These are phyloP conservation scores for Acorus calamus DNA, from an alignment of 106 monocot genomes.

Conservation along the genomic window DNA sequence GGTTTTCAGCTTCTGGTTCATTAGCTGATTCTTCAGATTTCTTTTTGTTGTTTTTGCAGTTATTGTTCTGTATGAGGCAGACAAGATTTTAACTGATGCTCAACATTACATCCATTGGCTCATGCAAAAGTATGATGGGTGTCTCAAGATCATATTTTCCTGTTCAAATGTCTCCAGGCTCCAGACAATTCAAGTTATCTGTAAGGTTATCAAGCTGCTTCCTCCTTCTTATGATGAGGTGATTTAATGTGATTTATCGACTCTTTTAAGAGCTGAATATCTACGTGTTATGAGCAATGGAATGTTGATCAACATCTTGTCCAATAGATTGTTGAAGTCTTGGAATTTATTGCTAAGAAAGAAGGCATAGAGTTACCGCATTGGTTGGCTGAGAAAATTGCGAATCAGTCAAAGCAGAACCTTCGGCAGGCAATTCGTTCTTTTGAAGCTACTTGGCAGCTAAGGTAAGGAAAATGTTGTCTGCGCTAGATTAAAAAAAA, in stretches of 20 bases:
- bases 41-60: slow-evolving; percentile 14
- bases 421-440: slow-evolving; percentile 49
- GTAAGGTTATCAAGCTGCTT: slow-evolving; percentile 24
- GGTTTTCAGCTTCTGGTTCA: neutral
- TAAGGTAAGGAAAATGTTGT: slow-evolving; percentile 14
- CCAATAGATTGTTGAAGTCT: slow-evolving; percentile 19
- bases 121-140: slow-evolving; percentile 32
- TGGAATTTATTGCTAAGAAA: slow-evolving; percentile 29
- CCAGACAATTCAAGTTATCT: slow-evolving; percentile 21
- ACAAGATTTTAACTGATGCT: slow-evolving; percentile 30
- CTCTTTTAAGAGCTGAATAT: neutral
- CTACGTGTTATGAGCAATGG: neutral
- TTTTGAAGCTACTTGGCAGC: slow-evolving; percentile 45
- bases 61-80: slow-evolving; percentile 35
- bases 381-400: slow-evolving; percentile 27
- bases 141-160: slow-evolving; percentile 32
- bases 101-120: slow-evolving; percentile 40
- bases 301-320: neutral
- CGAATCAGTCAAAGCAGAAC: slow-evolving; percentile 27
- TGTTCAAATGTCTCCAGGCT: slow-evolving; percentile 38
- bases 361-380: slow-evolving; percentile 30
- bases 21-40: neutral
- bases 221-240: slow-evolving; percentile 36
- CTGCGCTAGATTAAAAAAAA: no score
- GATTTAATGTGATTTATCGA: neutral